Evolutionary conservation across 495 filamentous ascomycete genomes (phyloP).

Genomic region (Penicillium turbatum): DNA sequence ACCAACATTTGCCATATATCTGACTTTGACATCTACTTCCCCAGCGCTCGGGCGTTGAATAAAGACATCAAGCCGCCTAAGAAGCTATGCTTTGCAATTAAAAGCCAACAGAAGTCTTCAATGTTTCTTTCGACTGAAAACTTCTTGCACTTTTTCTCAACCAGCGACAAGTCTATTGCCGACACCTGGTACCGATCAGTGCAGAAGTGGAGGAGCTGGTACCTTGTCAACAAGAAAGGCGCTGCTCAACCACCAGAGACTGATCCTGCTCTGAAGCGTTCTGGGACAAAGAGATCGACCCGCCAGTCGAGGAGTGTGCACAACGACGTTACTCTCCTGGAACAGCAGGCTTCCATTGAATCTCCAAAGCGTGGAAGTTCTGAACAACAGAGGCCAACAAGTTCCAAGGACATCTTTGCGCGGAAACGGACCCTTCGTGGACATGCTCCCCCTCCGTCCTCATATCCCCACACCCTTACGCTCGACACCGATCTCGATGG

Average conservation of each 20-base stretch:
- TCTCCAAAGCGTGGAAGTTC: constrained; percentile 17
- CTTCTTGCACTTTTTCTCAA: constrained; percentile 88
- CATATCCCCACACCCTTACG: constrained; percentile 35
- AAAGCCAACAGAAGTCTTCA: constrained; percentile 85
- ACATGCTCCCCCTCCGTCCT: constrained; percentile 42
- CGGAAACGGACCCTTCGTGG: constrained; percentile 38
- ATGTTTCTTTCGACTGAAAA: constrained; percentile 79
- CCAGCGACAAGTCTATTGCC: constrained; percentile 63
- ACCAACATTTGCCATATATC: constrained; percentile 78
- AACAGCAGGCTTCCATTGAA: constrained; percentile 48
- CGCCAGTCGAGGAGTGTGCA: constrained; percentile 26
- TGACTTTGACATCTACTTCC: constrained; percentile 88
- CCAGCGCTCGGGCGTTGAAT: constrained; percentile 58
- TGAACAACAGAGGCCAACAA: constrained; percentile 17
- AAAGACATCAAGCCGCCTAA: constrained; percentile 69
- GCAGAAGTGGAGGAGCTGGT: constrained; percentile 86
- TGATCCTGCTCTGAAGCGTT: constrained; percentile 10
- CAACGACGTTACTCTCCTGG: constrained; percentile 1
- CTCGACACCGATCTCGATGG: constrained; percentile 24
- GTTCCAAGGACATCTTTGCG: constrained; percentile 25
- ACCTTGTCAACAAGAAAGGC: constrained; percentile 64
- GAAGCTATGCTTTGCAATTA: constrained; percentile 79
- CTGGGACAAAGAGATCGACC: constrained; percentile 29
- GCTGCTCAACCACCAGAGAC: constrained; percentile 40
- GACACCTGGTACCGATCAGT: constrained; percentile 63